Percentiles rank a stretch among this genome's conserved stretches.
phyloP scores from a whole-genome alignment of 352 stramenopile species.

The Phytophthora constricta region DNA sequence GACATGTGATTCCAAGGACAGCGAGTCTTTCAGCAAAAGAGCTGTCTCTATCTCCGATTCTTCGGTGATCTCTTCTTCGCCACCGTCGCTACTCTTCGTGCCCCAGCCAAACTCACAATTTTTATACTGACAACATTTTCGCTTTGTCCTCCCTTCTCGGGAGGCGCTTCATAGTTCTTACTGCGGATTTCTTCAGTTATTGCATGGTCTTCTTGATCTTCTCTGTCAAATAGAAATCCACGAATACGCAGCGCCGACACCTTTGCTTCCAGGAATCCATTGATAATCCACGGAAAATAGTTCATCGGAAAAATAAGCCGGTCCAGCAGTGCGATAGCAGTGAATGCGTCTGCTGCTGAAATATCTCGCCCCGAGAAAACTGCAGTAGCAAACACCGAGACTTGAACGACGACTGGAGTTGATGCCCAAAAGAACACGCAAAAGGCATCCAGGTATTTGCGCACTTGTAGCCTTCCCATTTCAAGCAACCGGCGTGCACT shows the following conservation, averaged over 20 bases:
- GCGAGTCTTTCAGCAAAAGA: constrained; percentile 22
- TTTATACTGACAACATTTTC: constrained; percentile 27
- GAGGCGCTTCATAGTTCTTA: neutral
- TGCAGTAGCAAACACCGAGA: constrained; percentile 81
- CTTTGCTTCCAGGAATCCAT: constrained; percentile 84
- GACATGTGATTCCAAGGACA: neutral
- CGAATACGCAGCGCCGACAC: constrained; percentile 85
- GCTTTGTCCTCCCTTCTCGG: neutral
- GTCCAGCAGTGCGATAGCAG: constrained; percentile 86
- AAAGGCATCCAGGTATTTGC: constrained; percentile 90
- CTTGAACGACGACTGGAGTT: constrained; percentile 88
- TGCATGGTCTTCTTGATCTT: neutral
- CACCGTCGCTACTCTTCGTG: neutral
- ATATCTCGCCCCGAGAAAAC: constrained; percentile 76
- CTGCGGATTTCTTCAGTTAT: no score
- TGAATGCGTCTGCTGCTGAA: constrained; percentile 84
- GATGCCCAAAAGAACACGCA: constrained; percentile 93
- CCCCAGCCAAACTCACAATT: constrained; percentile 45
- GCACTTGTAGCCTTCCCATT: constrained; percentile 67
- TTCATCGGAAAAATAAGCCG: constrained; percentile 93
- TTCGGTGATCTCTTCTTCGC: constrained; percentile 2
- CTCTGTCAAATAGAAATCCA: constrained; percentile 65
- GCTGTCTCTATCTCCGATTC: constrained; percentile 20
- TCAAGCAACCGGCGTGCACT: constrained; percentile 60
- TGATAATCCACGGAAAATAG: constrained; percentile 93